Evolutionary conservation across 75 land plant genomes (phyloP), one percentile per base, ranked within the genome.

Genomic region (Selaginella tamariscina): DNA sequence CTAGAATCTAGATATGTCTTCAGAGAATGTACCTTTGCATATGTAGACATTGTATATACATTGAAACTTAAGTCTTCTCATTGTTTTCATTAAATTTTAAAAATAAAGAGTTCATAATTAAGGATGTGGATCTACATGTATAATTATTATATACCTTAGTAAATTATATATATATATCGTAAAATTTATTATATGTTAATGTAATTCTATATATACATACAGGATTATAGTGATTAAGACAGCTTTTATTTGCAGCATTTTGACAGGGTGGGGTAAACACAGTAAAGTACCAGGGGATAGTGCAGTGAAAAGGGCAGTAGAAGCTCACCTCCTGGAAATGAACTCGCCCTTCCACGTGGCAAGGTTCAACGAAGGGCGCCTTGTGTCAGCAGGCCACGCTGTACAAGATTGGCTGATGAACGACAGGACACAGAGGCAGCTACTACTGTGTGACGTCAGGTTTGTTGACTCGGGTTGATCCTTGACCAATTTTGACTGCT

Each of bases 181-280:
- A n/a, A n/a, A n/a, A n/a, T n/a, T n/a, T n/a, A n/a, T n/a, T n/a
- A n/a, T n/a, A n/a, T n/a, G n/a, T n/a, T n/a, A n/a, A n/a, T n/a
- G n/a, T n/a, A n/a, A n/a, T n/a, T n/a, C n/a, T n/a, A n/a, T n/a
- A n/a, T n/a, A n/a, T n/a, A n/a, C n/a, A n/a, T n/a, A n/a, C n/a
- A n/a, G n/a, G n/a, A n/a, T n/a, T 27, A 2, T 29, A 29, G 66
- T 65, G 66, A 32, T 9, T 28, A 13, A 28, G 32, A 5, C 27
- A 8, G 32, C 23, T 65, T 24, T 71, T 44, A 62, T 70, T 24
- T 67, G 31, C 86, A 94, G 98, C 74, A 89, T 94, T 69, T 79
- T 94, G 81, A 94, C 98, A 11, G 96, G 98, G 15, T 94, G 98
- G 98, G 98, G 98, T 49, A 89, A 85, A 75, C 98, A 94, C 72